A percentile compares a stretch with the other conserved stretches of the same genome.
These are phyloP conservation scores for Exophiala oligosperma DNA, from an alignment of 2,329 filamentous ascomycete species.

Conservation along the genomic window DNA sequence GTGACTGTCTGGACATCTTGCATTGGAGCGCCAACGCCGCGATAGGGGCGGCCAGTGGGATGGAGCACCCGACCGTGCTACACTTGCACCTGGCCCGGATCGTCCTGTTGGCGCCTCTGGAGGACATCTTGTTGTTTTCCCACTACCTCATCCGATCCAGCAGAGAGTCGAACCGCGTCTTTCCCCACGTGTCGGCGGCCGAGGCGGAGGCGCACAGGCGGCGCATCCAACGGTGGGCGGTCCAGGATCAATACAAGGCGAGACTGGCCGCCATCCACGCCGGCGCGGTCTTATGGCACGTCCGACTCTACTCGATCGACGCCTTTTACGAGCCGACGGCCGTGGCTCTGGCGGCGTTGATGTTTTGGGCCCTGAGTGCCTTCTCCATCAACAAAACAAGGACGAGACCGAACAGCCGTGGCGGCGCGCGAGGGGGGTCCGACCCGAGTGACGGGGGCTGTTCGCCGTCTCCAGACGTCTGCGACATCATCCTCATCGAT, in stretches of 20 bases:
- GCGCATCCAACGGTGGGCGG: constrained; percentile 49
- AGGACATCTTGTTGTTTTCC: constrained; percentile 46
- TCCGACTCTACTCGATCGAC: constrained; percentile 49
- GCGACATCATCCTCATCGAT: constrained; percentile 50
- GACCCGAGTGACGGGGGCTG: constrained; percentile 29
- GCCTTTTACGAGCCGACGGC: constrained; percentile 50
- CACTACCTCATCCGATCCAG: constrained; percentile 32
- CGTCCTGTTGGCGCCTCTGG: constrained; percentile 50
- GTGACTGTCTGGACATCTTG: constrained; percentile 53
- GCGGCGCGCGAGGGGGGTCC: not conserved
- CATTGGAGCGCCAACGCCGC: constrained; percentile 60
- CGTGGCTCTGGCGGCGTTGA: constrained; percentile 46
- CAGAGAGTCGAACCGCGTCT: constrained; percentile 29
- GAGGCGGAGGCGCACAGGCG: constrained; percentile 33
- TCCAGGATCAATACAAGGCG: constrained; percentile 56
- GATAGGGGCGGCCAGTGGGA: constrained; percentile 48
- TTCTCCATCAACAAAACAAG: constrained; percentile 31
- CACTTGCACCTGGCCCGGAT: constrained; percentile 57
- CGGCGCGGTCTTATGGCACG: constrained; percentile 53
- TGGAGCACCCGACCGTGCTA: constrained; percentile 56
- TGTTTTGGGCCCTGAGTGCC: constrained; percentile 49
- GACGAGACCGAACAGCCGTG: constrained; percentile 34
- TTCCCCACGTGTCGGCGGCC: constrained; percentile 30
- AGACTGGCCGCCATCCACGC: constrained; percentile 55
- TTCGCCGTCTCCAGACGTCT: constrained; percentile 26